Evolutionary conservation across 1,284 basidiomycete genomes (phyloP).

Genomic region (Naganishia sp.): DNA sequence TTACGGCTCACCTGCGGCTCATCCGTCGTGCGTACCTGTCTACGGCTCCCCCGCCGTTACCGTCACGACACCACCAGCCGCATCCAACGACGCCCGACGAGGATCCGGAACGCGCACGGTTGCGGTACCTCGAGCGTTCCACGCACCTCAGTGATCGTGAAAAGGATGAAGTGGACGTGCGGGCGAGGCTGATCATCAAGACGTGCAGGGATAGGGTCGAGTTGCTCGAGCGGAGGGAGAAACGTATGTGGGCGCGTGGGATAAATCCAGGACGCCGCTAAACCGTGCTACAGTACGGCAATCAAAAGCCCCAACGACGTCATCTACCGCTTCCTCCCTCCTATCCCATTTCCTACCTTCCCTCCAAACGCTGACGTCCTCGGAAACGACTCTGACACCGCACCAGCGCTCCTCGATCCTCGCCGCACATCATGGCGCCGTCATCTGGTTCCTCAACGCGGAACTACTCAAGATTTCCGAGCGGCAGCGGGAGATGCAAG

Average conservation of each 20-base stretch:
- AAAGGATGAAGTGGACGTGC: slow-evolving; percentile 61
- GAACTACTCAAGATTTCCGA: slow-evolving; percentile 55
- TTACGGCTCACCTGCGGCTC: slow-evolving; percentile 41
- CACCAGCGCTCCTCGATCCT: slow-evolving; percentile 42
- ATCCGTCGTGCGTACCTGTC: slow-evolving; percentile 53
- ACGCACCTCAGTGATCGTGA: slow-evolving; percentile 57
- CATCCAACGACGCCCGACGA: slow-evolving; percentile 30
- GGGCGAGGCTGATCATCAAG: slow-evolving; percentile 58
- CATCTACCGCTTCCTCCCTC: slow-evolving; percentile 35
- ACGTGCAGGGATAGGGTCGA: slow-evolving; percentile 57
- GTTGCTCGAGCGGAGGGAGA: slow-evolving; percentile 57
- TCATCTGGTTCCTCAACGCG: slow-evolving; percentile 58
- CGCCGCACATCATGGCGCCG: slow-evolving; percentile 56
- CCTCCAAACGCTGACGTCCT: slow-evolving; percentile 39
- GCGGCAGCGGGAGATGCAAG: slow-evolving; percentile 57
- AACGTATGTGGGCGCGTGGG: slow-evolving; percentile 47
- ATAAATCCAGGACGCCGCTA: background rate
- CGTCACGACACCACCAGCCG: slow-evolving; percentile 34
- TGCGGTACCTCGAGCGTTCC: slow-evolving; percentile 49
- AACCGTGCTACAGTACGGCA: slow-evolving; percentile 37
- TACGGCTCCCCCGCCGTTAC: slow-evolving; percentile 41
- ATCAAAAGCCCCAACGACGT: slow-evolving; percentile 36
- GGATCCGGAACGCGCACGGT: slow-evolving; percentile 35
- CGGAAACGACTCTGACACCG: slow-evolving; percentile 34
- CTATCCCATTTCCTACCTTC: slow-evolving; percentile 50